phyloP scores from a whole-genome alignment of 352 stramenopile species.

The Thraustotheca clavata region DNA sequence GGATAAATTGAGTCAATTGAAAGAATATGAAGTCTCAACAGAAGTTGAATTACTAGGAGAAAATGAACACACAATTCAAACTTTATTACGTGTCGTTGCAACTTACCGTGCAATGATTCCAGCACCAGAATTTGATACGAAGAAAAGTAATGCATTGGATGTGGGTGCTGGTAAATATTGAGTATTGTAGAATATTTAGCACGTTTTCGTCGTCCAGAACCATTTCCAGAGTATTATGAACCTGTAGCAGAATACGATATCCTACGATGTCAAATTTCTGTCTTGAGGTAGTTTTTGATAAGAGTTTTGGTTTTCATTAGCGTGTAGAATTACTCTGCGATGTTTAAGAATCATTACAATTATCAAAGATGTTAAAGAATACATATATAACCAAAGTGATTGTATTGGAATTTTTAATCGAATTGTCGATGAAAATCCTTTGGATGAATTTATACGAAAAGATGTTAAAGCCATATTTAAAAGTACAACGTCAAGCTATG shows the following conservation, averaged over 20 bases:
- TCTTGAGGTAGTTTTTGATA: slow-evolving; percentile 30
- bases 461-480: slow-evolving; percentile 70
- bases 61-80: slow-evolving; percentile 36
- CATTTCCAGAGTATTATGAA: slow-evolving; percentile 16
- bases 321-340: slow-evolving; percentile 34
- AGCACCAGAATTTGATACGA: slow-evolving; percentile 34
- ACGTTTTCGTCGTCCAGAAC: slow-evolving; percentile 5
- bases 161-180: not conserved
- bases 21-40: slow-evolving; percentile 55
- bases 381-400: slow-evolving; percentile 30
- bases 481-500: not conserved
- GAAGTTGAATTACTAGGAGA: slow-evolving; percentile 62
- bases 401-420: slow-evolving; percentile 44
- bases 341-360: slow-evolving; percentile 59
- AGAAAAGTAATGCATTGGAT: slow-evolving; percentile 5
- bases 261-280: slow-evolving; percentile 38
- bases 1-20: slow-evolving; percentile 40
- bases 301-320: not conserved
- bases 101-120: slow-evolving; percentile 35
- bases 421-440: slow-evolving; percentile 42
- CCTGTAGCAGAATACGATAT: slow-evolving; percentile 33
- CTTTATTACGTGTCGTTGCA: slow-evolving; percentile 36
- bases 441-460: slow-evolving; percentile 65
- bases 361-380: slow-evolving; percentile 36
- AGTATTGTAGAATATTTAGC: slow-evolving; percentile 1